Evolutionary conservation across 1,284 basidiomycete species (phyloP).

Genomic region (Cystobasidium slooffiae): DNA sequence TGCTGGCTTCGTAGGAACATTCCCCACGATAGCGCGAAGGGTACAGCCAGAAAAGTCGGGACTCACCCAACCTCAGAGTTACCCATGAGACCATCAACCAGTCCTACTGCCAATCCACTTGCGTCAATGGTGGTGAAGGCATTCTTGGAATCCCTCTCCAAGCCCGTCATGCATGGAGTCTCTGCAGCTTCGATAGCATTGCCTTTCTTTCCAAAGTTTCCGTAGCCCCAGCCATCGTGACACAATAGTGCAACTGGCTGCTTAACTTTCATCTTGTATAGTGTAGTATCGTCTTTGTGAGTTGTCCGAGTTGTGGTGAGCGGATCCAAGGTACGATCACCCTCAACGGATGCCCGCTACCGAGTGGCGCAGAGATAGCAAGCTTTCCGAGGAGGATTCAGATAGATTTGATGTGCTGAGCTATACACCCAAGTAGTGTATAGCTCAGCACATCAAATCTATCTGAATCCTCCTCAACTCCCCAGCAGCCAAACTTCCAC

Average conservation of each 20-base stretch:
- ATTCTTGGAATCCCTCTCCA: slow-evolving; percentile 71
- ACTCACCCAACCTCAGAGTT: slow-evolving; percentile 89
- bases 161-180: slow-evolving; percentile 84
- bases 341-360: slow-evolving; percentile 11
- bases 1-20: neutral
- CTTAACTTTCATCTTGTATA: slow-evolving; percentile 25
- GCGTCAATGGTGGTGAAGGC: slow-evolving; percentile 71
- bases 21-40: neutral
- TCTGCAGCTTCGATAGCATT: slow-evolving; percentile 81
- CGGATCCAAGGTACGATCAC: slow-evolving; percentile 6
- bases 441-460: neutral
- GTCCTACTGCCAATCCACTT: slow-evolving; percentile 82
- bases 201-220: slow-evolving; percentile 71
- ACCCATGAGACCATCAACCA: slow-evolving; percentile 90
- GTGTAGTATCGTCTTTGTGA: neutral
- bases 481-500: neutral
- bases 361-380: slow-evolving; percentile 5
- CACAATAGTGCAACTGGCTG: slow-evolving; percentile 63
- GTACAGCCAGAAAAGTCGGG: neutral
- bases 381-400: too few relatives aligned
- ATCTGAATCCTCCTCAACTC: neutral
- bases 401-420: too few relatives aligned
- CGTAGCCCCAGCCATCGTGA: slow-evolving; percentile 89
- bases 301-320: neutral
- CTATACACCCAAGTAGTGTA: too few relatives aligned